Evolutionary conservation across 345 rosid genomes (phyloP), one percentile per base, ranked within the genome.

Genomic region (Laguncularia racemosa): DNA sequence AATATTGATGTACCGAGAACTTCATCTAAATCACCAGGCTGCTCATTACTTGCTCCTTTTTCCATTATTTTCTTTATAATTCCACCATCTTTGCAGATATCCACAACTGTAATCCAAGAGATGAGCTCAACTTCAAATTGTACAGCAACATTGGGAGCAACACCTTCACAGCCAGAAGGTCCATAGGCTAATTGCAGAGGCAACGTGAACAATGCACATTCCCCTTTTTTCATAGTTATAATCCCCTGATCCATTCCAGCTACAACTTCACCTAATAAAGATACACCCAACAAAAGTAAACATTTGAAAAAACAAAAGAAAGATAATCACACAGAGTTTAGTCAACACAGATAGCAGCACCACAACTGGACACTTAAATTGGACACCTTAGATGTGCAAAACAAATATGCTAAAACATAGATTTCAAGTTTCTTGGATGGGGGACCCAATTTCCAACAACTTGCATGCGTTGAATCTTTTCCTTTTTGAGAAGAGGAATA

Each of bases 11-110:
- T 75, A 84, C 85, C 91, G 33, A 77, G 79, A 67, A 79, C 87
- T 75, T 84, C 87, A 71, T 81, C 91, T 45, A 81, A 69, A 61
- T 79, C 78, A 59, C 77, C 56, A 19, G 87, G 91, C 3, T 46
- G 48, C 59, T 28, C 80, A 20, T 63, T 61, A 64, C 50, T 71
- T 62, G 59, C 64, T 20, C 87, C 86, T 44, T 60, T 77, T 49
- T 65, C 63, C 67, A 79, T n/a, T 58, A 79, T 73, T 67, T 67
- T 84, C 80, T 84, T 84, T 50, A 79, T 20, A 43, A 84, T 68
- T 20, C 84, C 82, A 57, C 91, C 79, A 66, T 84, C 83, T 64
- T 68, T 75, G 48, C 77, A 67, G 33, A 84, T 60, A 60, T 84
- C 71, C 71, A 79, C 80, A 53, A 79, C 81, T 0, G 67, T 69